These are phyloP conservation scores for Leccinum truebloodii DNA, from an alignment of 768 basidiomycete genomes.

Conservation along the genomic window DNA sequence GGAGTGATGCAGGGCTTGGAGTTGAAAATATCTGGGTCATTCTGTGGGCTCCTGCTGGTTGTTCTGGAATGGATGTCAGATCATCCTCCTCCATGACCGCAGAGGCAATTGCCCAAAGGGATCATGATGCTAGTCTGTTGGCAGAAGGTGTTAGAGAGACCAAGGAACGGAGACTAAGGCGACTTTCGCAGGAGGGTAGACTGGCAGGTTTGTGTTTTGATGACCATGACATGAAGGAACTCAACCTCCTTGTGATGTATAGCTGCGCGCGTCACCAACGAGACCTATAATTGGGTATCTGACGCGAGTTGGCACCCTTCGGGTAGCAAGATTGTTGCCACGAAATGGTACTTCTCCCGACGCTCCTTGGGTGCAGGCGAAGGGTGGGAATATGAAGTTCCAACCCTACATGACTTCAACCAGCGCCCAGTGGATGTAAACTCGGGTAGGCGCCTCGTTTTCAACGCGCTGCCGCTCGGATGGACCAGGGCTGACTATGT, in stretches of 20 bases:
- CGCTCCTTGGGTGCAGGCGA: slow-evolving; percentile 72
- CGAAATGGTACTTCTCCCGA: slow-evolving; percentile 71
- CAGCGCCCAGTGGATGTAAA: slow-evolving; percentile 36
- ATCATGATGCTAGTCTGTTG: slow-evolving; percentile 48
- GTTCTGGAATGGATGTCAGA: slow-evolving; percentile 57
- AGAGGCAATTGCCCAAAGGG: slow-evolving; percentile 38
- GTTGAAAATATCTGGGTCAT: slow-evolving; percentile 76
- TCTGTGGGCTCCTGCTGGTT: slow-evolving; percentile 57
- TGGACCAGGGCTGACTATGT: slow-evolving; percentile 62
- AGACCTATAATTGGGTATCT: slow-evolving; percentile 70
- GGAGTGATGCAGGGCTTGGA: slow-evolving; percentile 71
- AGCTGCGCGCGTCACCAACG: slow-evolving; percentile 63
- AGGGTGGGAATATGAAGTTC: slow-evolving; percentile 67
- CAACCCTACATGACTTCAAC: slow-evolving; percentile 22
- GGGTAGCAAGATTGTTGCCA: slow-evolving; percentile 62
- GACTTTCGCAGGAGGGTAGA: slow-evolving; percentile 62
- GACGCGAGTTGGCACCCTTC: slow-evolving; percentile 73
- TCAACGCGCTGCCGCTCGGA: slow-evolving; percentile 57
- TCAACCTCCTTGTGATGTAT: slow-evolving; percentile 9
- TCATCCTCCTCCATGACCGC: slow-evolving; percentile 35
- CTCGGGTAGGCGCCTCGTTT: slow-evolving; percentile 53
- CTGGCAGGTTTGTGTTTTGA: slow-evolving; percentile 36
- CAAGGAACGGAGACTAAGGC: slow-evolving; percentile 42
- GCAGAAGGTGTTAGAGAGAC: slow-evolving; percentile 54
- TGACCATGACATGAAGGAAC: not conserved